Evolutionary conservation across 805 yeast genomes (phyloP), one percentile per base, ranked within the genome.

Genomic region (Millerozyma acaciae): DNA sequence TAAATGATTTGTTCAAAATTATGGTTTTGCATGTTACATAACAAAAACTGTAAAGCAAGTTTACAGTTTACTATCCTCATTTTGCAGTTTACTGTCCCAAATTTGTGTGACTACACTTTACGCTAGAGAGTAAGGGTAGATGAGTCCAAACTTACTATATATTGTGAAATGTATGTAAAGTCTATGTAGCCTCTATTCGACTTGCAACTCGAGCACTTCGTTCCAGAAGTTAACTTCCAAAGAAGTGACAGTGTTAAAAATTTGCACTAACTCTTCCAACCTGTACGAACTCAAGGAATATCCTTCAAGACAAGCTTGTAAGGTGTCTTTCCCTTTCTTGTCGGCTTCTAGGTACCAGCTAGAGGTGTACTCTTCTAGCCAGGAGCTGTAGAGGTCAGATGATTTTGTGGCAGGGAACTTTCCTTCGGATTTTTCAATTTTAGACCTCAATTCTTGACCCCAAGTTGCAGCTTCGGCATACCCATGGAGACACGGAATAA

Each of bases 401-500:
- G 50, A 48, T 4, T 51, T 57, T 16, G 39, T 30, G 6, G 41
- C 15, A 2, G 36, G 33, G 16, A 51, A 34, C 3, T 30, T 50
- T 4, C 62, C 60, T 15, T 55, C 45, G 5, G 50, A 43, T n/a
- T 36, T 39, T 13, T 27, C 34, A 8, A 33, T 19, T 3, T n/a
- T n/a, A 18, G 35, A 26, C 27, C 63, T 35, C 4, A 55, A 34
- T 3, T 35, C 26, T 6, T 30, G 26, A 1, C 65, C 73, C 43
- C 38, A 57, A 2, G 38, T 26, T 0, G 76, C 74, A 2, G 88
- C 87, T 30, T 72, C 66, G 21, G 72, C 73, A 51, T 82, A 82
- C 1, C 94, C 95, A 50, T 78, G 71, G 30, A 83, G 56, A 53
- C 95, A 84, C 1, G 95, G 93, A 6, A 86, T 73, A 34, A 83